These are phyloP conservation scores for Epichloe gansuensis DNA, from an alignment of 2,329 filamentous ascomycete genomes.

Conservation along the genomic window DNA sequence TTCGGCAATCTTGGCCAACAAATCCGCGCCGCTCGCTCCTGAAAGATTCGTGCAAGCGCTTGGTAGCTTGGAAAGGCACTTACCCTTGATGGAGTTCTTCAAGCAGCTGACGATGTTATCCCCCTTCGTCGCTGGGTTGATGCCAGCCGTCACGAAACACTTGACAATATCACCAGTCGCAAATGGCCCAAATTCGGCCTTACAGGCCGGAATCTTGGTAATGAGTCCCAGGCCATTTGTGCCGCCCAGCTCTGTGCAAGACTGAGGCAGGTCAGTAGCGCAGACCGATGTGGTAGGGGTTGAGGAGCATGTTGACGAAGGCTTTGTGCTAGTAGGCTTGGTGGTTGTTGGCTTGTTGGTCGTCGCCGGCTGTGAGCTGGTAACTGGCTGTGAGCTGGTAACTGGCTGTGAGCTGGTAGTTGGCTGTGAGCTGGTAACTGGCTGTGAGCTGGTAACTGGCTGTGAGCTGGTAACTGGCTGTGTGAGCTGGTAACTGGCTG, in stretches of 20 bases:
- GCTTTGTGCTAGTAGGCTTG: background rate
- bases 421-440: background rate
- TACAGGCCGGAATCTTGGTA: background rate
- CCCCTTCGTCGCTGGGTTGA: background rate
- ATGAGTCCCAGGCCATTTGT: background rate
- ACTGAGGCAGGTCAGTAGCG: background rate
- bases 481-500: background rate
- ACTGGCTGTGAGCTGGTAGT: background rate
- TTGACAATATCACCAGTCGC: background rate
- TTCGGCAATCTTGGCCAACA: background rate
- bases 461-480: background rate
- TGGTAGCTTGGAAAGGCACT: slow-evolving; percentile 1
- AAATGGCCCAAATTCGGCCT: slow-evolving; percentile 1
- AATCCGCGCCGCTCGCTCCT: background rate
- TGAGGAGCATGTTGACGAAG: background rate
- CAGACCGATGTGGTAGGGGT: slow-evolving; percentile 1
- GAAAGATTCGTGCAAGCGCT: background rate
- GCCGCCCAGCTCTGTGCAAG: background rate
- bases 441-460: background rate
- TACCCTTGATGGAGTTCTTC: background rate
- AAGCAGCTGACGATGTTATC: background rate
- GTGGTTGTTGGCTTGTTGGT: background rate
- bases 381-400: background rate
- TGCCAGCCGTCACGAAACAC: background rate
- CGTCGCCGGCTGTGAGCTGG: background rate